Conservation (phyloP, 148 eudicot genomes). For the Rhododendron ferrugineum region DNA sequence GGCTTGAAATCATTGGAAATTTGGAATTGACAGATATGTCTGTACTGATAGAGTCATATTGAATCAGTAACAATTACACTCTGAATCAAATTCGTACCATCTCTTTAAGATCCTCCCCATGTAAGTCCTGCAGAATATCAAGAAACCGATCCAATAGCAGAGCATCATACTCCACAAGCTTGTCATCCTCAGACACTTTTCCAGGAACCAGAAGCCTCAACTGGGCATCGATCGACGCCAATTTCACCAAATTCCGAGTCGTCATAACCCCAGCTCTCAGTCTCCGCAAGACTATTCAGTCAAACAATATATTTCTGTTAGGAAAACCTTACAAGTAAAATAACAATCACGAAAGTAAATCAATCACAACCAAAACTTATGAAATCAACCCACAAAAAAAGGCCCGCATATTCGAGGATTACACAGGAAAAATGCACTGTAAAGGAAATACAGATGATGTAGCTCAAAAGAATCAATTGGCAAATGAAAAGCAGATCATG, state of each 20-base stretch:
- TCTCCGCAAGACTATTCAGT: background rate
- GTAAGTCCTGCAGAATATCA: constrained; percentile 75
- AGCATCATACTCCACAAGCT: constrained; percentile 78
- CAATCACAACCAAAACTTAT: background rate
- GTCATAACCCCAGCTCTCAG: constrained; percentile 23
- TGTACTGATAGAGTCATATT: background rate
- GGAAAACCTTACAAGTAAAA: background rate
- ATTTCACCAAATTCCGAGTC: constrained; percentile 47
- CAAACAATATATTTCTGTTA: background rate
- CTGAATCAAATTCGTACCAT: constrained; percentile 32
- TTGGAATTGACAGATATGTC: background rate
- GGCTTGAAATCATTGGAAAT: background rate
- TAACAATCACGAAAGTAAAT: background rate
- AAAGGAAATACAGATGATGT: background rate
- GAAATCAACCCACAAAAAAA: background rate
- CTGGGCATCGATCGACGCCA: constrained; percentile 78
- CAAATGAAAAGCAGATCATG: background rate
- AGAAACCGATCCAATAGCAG: constrained; percentile 70
- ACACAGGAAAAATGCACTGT: background rate
- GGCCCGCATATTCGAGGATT: background rate
- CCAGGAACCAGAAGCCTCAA: constrained; percentile 64
- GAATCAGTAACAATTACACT: background rate
- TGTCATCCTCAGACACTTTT: constrained; percentile 76
- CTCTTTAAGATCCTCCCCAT: constrained; percentile 70
- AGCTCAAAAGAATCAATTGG: background rate